Base-by-base conservation (phyloP, 139 green algal genomes). In the Coelastrella sp. region DNA sequence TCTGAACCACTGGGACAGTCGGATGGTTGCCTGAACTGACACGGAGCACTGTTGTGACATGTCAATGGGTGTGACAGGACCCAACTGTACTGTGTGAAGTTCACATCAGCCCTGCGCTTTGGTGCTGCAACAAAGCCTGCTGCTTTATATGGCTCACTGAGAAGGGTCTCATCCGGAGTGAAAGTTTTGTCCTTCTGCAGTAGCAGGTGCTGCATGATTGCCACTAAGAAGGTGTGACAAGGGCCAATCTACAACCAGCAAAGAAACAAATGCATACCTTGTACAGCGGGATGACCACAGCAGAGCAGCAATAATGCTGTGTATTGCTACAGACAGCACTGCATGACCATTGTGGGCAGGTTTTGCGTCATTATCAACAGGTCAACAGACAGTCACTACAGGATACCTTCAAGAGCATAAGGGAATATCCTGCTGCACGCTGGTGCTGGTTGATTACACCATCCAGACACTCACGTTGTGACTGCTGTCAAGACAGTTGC, bases 401-500 rank as follows among this genome's bases (percentile, higher is more conserved):
- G n/a, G n/a, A n/a, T n/a, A n/a, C n/a, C n/a, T n/a, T n/a, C n/a
- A n/a, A n/a, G n/a, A n/a, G n/a, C n/a, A n/a, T n/a, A n/a, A n/a
- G n/a, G n/a, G n/a, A n/a, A n/a, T n/a, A n/a, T n/a, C n/a, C n/a
- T n/a, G n/a, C n/a, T n/a, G n/a, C n/a, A n/a, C n/a, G n/a, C n/a
- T n/a, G n/a, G n/a, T n/a, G n/a, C n/a, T n/a, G n/a, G n/a, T n/a
- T n/a, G n/a, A n/a, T n/a, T n/a, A n/a, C n/a, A n/a, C n/a, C n/a
- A n/a, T n/a, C n/a, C n/a, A n/a, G n/a, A n/a, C 32, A 35, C 78
- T 74, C 63, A 78, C 95, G 37, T 21, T 86, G 86, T 98, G 94
- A 74, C 89, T 94, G 81, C 90, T 95, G 92, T 99, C 97, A 27
- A 99, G 86, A 92, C 97, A 99, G 88, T 97, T 98, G 64, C 89